phyloP scores from a whole-genome alignment of 805 yeast species.

The Saccharomyces cerevisiae region DNA sequence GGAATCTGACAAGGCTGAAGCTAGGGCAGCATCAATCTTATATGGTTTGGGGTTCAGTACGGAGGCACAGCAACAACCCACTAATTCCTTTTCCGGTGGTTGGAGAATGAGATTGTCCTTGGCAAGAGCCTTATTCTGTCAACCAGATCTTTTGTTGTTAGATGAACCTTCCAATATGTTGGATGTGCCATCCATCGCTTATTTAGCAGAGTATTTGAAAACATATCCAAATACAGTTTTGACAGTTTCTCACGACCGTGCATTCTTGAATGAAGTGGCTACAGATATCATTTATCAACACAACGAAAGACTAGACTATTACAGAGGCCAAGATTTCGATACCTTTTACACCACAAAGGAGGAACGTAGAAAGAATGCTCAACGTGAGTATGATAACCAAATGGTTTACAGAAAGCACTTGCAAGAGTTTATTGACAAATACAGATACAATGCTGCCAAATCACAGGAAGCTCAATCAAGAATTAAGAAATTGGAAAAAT shows the following conservation, averaged over 20 bases:
- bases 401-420: slow-evolving; percentile 91
- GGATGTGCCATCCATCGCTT: slow-evolving; percentile 98
- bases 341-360: slow-evolving; percentile 87
- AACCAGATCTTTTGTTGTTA: slow-evolving; percentile 83
- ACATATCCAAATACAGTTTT: slow-evolving; percentile 86
- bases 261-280: slow-evolving; percentile 94
- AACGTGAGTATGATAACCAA: slow-evolving; percentile 93
- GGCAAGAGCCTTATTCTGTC: slow-evolving; percentile 95
- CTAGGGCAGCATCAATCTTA: slow-evolving; percentile 89
- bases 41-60: slow-evolving; percentile 89
- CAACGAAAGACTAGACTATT: slow-evolving; percentile 92
- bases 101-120: slow-evolving; percentile 99
- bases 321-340: slow-evolving; percentile 89
- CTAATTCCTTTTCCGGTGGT: slow-evolving; percentile 97
- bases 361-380: slow-evolving; percentile 87
- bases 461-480: slow-evolving; percentile 97
- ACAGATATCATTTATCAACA: slow-evolving; percentile 98
- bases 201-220: slow-evolving; percentile 80
- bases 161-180: slow-evolving; percentile 99
- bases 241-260: slow-evolving; percentile 96
- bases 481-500: slow-evolving; percentile 89
- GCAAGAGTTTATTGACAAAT: slow-evolving; percentile 92
- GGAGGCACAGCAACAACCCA: slow-evolving; percentile 73
- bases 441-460: slow-evolving; percentile 94
- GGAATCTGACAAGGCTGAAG: slow-evolving; percentile 96